These are phyloP conservation scores for Sarcodon sp. DNA, from an alignment of 768 basidiomycete species.

Conservation along the genomic window DNA sequence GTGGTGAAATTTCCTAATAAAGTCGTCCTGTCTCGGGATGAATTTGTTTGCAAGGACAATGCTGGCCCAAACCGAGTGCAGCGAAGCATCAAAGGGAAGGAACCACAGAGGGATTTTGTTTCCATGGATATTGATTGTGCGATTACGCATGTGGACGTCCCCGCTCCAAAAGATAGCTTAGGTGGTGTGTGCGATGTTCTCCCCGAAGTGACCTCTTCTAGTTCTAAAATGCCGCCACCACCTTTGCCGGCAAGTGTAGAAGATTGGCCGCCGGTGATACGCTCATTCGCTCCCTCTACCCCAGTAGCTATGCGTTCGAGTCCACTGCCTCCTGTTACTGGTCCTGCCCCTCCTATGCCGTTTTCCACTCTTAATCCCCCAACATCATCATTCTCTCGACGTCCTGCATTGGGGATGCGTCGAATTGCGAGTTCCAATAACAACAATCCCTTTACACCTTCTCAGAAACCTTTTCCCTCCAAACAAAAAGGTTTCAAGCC, in stretches of 20 bases:
- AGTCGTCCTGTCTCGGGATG: background rate
- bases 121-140: background rate
- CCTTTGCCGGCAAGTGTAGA: background rate
- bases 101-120: background rate
- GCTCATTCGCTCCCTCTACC: background rate
- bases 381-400: background rate
- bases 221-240: background rate
- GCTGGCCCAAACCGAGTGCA: too few relatives aligned
- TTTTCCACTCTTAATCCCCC: background rate
- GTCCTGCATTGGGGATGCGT: background rate
- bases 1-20: background rate
- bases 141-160: background rate
- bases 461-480: background rate
- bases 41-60: background rate
- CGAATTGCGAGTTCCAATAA: background rate
- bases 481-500: background rate
- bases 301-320: background rate
- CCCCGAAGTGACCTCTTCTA: background rate
- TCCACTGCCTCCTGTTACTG: background rate
- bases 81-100: background rate
- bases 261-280: background rate
- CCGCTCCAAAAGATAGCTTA: background rate
- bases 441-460: background rate
- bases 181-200: background rate
- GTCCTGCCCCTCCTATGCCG: background rate